phyloP scores from a whole-genome alignment of 2,329 filamentous ascomycete genomes.

The Scedosporium dehoogii region DNA sequence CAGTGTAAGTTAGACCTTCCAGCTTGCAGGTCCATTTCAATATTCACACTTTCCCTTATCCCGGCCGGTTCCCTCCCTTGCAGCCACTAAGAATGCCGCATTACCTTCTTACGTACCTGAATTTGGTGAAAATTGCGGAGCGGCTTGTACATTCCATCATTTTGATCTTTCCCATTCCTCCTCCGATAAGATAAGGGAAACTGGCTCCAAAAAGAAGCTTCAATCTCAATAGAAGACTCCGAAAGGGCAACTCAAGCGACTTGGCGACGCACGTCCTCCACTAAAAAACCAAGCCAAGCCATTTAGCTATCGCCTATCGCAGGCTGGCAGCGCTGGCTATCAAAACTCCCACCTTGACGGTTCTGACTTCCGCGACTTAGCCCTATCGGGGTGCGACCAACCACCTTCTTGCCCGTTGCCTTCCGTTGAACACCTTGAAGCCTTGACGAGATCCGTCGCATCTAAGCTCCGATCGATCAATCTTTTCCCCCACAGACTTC shows the following conservation, averaged over 20 bases:
- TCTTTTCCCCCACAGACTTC: too few species aligned
- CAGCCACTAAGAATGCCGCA: not conserved
- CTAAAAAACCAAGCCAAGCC: not conserved
- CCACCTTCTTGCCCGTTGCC: too few species aligned
- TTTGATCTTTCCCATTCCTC: not conserved
- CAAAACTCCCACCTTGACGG: not conserved
- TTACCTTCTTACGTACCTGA: constrained; percentile 6
- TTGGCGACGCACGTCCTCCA: not conserved
- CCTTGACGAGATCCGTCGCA: too few species aligned
- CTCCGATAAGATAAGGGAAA: constrained; percentile 3
- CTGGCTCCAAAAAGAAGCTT: too few species aligned
- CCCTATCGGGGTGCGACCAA: too few species aligned
- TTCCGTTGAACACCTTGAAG: too few species aligned
- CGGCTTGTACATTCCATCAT: not conserved
- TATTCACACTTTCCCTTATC: not conserved
- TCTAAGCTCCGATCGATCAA: too few species aligned
- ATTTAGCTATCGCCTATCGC: not conserved
- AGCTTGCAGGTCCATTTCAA: not conserved
- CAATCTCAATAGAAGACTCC: not conserved
- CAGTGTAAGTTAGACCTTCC: too few species aligned
- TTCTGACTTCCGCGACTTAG: not conserved
- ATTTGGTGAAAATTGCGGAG: constrained; percentile 4
- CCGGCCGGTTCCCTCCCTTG: not conserved
- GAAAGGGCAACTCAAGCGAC: not conserved
- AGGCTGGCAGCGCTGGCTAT: not conserved